Percentiles rank a stretch among this genome's conserved stretches.
Evolutionary conservation across 805 yeast species (phyloP).

Genomic region (Saturnispora saitoi): DNA sequence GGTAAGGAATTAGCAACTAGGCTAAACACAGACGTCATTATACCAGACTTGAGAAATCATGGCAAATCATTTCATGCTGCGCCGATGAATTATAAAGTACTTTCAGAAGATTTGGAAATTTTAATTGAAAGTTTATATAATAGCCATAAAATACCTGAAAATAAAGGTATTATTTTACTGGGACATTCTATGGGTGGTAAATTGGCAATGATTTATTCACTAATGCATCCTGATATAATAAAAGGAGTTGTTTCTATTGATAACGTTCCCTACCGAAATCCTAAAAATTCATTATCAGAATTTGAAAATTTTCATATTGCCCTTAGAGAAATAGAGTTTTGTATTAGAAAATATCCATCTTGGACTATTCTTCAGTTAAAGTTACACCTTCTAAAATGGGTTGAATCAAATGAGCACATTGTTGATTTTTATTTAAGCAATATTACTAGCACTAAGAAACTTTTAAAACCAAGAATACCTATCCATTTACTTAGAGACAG

Average conservation of each 20-base stretch:
- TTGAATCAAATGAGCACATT: constrained; percentile 50
- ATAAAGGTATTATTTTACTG: constrained; percentile 39
- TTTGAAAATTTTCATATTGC: constrained; percentile 26
- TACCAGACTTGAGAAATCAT: constrained; percentile 80
- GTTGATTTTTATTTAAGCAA: constrained; percentile 72
- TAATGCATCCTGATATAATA: constrained; percentile 55
- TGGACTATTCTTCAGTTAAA: constrained; percentile 42
- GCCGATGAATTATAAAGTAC: constrained; percentile 61
- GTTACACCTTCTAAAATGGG: constrained; percentile 46
- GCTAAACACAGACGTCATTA: constrained; percentile 48
- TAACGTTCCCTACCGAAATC: constrained; percentile 70
- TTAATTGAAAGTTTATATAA: constrained; percentile 30
- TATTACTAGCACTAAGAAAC: constrained; percentile 30
- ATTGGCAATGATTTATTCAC: constrained; percentile 75
- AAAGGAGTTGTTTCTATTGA: constrained; percentile 60
- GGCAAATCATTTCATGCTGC: constrained; percentile 75
- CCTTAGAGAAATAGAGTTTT: constrained; percentile 13
- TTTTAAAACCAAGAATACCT: constrained; percentile 43
- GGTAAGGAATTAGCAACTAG: constrained; percentile 42
- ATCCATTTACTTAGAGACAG: constrained; percentile 53
- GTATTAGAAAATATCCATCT: constrained; percentile 19
- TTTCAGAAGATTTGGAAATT: constrained; percentile 76
- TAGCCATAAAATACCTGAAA: constrained; percentile 5
- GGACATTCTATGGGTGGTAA: constrained; percentile 95
- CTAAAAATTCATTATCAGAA: constrained; percentile 20